Percentiles rank a stretch among this genome's conserved stretches.
phyloP scores from a whole-genome alignment of 495 filamentous ascomycete genomes.

The Hypoxylon trugodes region DNA sequence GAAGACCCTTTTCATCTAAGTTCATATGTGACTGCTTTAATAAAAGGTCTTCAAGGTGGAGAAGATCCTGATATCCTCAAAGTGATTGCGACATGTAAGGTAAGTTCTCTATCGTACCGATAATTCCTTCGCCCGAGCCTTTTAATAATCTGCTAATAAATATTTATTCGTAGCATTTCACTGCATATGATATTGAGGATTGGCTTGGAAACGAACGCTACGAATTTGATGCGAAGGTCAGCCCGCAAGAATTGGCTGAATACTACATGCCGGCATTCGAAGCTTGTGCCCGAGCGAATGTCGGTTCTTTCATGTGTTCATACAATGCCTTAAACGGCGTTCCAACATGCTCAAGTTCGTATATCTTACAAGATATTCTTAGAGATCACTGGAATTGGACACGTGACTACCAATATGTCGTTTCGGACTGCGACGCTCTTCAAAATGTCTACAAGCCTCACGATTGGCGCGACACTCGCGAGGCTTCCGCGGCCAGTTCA shows the following conservation, averaged over 20 bases:
- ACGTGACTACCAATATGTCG: slow-evolving; percentile 62
- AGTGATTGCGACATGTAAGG: slow-evolving; percentile 63
- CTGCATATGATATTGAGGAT: slow-evolving; percentile 67
- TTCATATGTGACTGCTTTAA: slow-evolving; percentile 63
- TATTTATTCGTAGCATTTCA: slow-evolving; percentile 55
- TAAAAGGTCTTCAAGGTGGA: slow-evolving; percentile 66
- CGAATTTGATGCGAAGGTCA: slow-evolving; percentile 62
- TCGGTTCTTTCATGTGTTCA: slow-evolving; percentile 65
- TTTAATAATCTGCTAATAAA: background rate
- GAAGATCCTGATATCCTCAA: slow-evolving; percentile 50
- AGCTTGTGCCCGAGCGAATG: slow-evolving; percentile 58
- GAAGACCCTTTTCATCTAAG: slow-evolving; percentile 66
- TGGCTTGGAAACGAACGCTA: slow-evolving; percentile 61
- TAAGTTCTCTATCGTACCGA: background rate
- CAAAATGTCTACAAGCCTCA: slow-evolving; percentile 65
- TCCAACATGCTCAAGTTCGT: slow-evolving; percentile 61
- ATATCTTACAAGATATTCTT: slow-evolving; percentile 64
- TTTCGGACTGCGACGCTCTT: slow-evolving; percentile 65
- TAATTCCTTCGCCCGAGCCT: background rate
- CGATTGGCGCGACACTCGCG: slow-evolving; percentile 53
- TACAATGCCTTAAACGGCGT: slow-evolving; percentile 68
- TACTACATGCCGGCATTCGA: slow-evolving; percentile 63
- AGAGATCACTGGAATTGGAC: slow-evolving; percentile 64
- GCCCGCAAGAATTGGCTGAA: slow-evolving; percentile 61
- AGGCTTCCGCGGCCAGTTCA: slow-evolving; percentile 59